Evolutionary conservation across 2,329 filamentous ascomycete genomes (phyloP), one percentile per base, ranked within the genome.

Genomic region (Pseudocercospora cruenta): DNA sequence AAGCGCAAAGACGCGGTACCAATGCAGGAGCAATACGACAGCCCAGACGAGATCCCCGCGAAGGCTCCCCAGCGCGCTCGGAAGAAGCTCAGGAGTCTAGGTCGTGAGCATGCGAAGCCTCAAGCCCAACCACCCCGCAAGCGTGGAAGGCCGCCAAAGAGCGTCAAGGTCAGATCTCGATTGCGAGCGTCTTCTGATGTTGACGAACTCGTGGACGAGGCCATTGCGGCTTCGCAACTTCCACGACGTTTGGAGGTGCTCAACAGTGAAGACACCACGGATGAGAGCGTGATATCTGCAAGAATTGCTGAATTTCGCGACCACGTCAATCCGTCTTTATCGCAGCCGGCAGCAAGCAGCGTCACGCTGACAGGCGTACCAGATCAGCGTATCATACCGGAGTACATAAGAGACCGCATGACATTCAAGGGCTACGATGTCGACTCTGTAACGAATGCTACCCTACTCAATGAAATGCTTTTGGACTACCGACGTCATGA

Each of bases 11-110:
- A 3, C 5, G 1, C 16, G 16, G n/a, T 14, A 19, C 3, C 16
- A 8, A 19, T 1, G 16, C 16, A 43, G 19, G 39, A 43, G 39
- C 16, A 54, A 62, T 22, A 57, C 22, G 21, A 51, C 28, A 16
- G 47, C 14, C 21, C n/a, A 24, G 33, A 53, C 21, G 19, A 36
- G 24, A 26, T 55, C n/a, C 51, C 51, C 14, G 58, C 47, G 14
- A 43, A 47, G 26, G 16, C 33, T 45, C 16, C 28, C 21, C 36
- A 16, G 3, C 36, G 45, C n/a, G 14, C 68, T 31, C 64, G 60
- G 16, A 70, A 70, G 65, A 64, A 65, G 55, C 59, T 70, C 21
- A 67, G 62, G 19, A 64, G 60, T 26, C 45, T 66, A 7, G 55
- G 39, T 26, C 36, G 43, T 26, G 21, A 39, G 6, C 43, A 66